These are phyloP conservation scores for Gomphus sp. DNA, from an alignment of 1,284 basidiomycete genomes.

Conservation along the genomic window DNA sequence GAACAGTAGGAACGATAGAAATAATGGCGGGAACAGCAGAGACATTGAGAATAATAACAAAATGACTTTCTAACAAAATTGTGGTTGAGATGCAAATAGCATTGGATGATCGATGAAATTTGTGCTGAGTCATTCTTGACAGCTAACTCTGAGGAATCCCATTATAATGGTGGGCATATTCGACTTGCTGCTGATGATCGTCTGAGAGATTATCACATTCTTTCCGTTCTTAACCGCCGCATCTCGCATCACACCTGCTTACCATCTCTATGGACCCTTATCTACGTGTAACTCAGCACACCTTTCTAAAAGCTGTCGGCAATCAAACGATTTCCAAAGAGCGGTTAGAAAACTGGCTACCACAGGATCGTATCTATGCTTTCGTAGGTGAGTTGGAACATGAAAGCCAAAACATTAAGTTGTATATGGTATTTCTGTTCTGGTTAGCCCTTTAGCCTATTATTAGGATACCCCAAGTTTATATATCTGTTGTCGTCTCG, in stretches of 20 bases:
- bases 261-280: constrained; percentile 21
- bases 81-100: too few species aligned
- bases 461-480: constrained; percentile 41
- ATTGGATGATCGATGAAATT: too few species aligned
- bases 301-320: constrained; percentile 48
- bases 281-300: constrained; percentile 39
- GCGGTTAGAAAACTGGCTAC: constrained; percentile 49
- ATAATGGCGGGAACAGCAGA: too few species aligned
- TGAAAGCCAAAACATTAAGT: not conserved
- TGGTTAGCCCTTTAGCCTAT: not conserved
- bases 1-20: too few species aligned
- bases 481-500: constrained; percentile 45
- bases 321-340: constrained; percentile 34
- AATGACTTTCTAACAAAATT: too few species aligned
- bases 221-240: not conserved
- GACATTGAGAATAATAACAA: too few species aligned
- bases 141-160: too few species aligned
- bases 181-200: too few species aligned
- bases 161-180: too few species aligned
- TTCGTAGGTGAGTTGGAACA: constrained; percentile 1
- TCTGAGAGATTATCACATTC: too few species aligned
- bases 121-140: too few species aligned
- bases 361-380: constrained; percentile 64
- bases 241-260: not conserved
- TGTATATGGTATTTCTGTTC: too few species aligned